Base-by-base conservation (phyloP, 2,329 filamentous ascomycete genomes). In the Beauveria brongniartii region DNA sequence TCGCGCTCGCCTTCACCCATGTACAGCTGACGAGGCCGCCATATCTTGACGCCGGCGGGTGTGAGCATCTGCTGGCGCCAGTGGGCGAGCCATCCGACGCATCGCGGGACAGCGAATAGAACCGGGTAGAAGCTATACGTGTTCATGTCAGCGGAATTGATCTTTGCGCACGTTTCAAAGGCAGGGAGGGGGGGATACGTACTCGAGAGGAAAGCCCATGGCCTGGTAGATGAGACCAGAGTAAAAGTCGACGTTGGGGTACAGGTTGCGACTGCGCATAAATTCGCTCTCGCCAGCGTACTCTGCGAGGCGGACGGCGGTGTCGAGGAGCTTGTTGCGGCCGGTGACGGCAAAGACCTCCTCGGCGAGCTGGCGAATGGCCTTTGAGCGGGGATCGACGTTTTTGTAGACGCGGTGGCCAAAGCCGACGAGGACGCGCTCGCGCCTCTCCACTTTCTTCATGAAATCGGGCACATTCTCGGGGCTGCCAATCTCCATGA, bases 371-470 rank as follows among this genome's bases (percentile, higher is more conserved):
- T 76, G 69, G 5, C 76, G 73, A 63, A 83, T 80, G 40, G 78
- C 77, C 6, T 74, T 80, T 12, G 75, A 78, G 3, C 81, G 77
- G 5, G 81, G 81, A 63, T 83, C 81, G 0, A 79, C 76, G 65
- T 79, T 81, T 65, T 80, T 78, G 70, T 82, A 82, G 26, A 82
- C 77, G 24, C 80, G 75, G 70, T 84, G 81, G 5, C 81, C 81
- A 66, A 82, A 82, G 7, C 81, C 81, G 28, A 82, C 81, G 2
- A 84, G 74, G 8, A 82, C 77, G 8, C 76, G 72, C 68, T 83
- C 79, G 4, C 78, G 73, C 64, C 67, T 71, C 69, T 82, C 80
- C 0, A 83, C 81, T 46, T 76, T 73, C 2, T 74, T 68, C 69
- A 83, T 80, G 59, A 81, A 77, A 0, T 70, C 72, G 0, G 80